phyloP scores from a whole-genome alignment of 768 basidiomycete genomes.

The Boletus speciosus region DNA sequence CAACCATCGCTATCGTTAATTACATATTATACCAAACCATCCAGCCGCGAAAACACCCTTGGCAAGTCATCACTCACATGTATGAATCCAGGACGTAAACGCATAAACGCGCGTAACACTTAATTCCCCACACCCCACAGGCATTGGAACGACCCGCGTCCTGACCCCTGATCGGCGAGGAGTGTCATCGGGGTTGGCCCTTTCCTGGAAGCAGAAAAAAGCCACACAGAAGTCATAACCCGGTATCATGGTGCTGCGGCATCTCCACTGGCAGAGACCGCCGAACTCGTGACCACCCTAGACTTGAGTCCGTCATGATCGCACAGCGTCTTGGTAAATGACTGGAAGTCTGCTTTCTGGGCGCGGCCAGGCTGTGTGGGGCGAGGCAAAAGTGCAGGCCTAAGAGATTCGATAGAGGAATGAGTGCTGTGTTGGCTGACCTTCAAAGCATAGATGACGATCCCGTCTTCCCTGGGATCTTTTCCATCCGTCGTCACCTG shows the following conservation, averaged over 20 bases:
- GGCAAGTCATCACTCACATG: background rate
- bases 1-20: conserved; percentile 4
- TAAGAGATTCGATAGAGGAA: background rate
- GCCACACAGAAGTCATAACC: background rate
- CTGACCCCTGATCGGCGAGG: conserved; percentile 11
- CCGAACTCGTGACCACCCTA: conserved; percentile 1
- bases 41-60: background rate
- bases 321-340: conserved; percentile 46
- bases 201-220: background rate
- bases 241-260: conserved; percentile 13
- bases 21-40: conserved; percentile 21
- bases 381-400: background rate
- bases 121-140: conserved; percentile 16
- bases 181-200: background rate
- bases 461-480: conserved; percentile 31
- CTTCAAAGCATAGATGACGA: conserved; percentile 66
- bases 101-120: conserved; percentile 2
- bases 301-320: conserved; percentile 34
- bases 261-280: background rate
- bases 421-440: conserved; percentile 30
- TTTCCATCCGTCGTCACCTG: conserved; percentile 28
- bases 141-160: conserved; percentile 21
- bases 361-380: conserved; percentile 34
- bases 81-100: conserved; percentile 9
- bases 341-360: conserved; percentile 51